Evolutionary conservation across 129 eudicot species (phyloP), one percentile per base, ranked within the genome.

Genomic region (Artemisia argyi): DNA sequence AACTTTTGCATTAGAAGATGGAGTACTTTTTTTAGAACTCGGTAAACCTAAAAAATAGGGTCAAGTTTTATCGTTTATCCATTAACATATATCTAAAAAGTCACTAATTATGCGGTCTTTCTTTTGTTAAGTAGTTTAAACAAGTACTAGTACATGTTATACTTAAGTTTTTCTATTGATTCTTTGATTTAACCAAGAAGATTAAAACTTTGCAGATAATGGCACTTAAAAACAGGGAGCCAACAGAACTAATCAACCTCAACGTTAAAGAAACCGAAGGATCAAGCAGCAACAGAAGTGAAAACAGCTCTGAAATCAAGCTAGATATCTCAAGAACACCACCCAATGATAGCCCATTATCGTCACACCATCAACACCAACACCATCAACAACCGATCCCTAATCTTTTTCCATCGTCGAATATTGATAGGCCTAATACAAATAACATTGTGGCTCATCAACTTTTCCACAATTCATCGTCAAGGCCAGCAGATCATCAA

Each of bases 181-280:
- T 48, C 11, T 50, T 51, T 77, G 69, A 62, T 44, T 64, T 54
- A 70, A 59, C 17, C 44, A 39, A 64, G 47, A 71, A 49, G 12
- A 65, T 73, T 67, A 19, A 48, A 46, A 26, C 10, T 19, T 61
- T 77, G 79, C 89, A 95, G 99, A 84, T 95, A 69, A 11, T 84
- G 82, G 86, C 97, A 81, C 78, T 90, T 58, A 95, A 86, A 81
- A 79, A 79, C 64, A 86, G 91, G 72, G 99, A 90, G 77, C 87
- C 96, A 78, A 85, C 90, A 12, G 99, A 88, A 55, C 85, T 94
- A 39, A 95, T 95, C 74, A 95, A 95, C 65, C 89, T 95, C 44
- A 95, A 95, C 90, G 57, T 80, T 30, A 92, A 95, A 66, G 99
- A 95, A 78, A 95, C 94, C 16, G 99, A 95, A 73, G 99, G 90